Evolutionary conservation across 139 green algal species (phyloP).

Genomic region (Eudorina sp.): DNA sequence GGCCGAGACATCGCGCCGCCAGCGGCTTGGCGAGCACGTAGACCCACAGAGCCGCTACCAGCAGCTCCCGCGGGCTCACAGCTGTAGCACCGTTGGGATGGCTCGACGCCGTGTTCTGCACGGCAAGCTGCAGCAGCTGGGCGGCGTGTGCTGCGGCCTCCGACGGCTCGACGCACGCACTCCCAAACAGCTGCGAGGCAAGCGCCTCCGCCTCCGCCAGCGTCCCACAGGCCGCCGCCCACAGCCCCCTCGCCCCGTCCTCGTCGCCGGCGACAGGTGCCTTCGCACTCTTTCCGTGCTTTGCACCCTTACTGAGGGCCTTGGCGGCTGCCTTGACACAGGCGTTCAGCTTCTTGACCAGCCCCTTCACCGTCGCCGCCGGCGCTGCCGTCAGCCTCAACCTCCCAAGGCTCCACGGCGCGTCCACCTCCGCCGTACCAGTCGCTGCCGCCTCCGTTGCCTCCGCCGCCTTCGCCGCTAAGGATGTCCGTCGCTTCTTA

Average conservation of each 20-base stretch:
- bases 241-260: neutral
- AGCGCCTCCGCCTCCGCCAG: neutral
- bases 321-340: neutral
- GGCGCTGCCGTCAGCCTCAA: neutral
- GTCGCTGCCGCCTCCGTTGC: too few relatives aligned
- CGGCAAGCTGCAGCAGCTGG: neutral
- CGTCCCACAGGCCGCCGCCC: neutral
- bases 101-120: neutral
- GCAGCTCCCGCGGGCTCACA: neutral
- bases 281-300: too few relatives aligned
- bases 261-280: neutral
- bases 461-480: too few relatives aligned
- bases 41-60: constrained; percentile 23
- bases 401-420: neutral
- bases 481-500: constrained; percentile 26
- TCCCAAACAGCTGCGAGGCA: neutral
- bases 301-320: neutral
- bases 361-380: neutral
- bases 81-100: neutral
- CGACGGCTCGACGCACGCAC: neutral
- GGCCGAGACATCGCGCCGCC: neutral
- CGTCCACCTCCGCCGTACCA: too few relatives aligned
- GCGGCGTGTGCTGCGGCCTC: neutral
- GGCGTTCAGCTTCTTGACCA: neutral
- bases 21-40: constrained; percentile 9